Conservation (phyloP, 345 rosid species). For the Murraya koenigii region DNA sequence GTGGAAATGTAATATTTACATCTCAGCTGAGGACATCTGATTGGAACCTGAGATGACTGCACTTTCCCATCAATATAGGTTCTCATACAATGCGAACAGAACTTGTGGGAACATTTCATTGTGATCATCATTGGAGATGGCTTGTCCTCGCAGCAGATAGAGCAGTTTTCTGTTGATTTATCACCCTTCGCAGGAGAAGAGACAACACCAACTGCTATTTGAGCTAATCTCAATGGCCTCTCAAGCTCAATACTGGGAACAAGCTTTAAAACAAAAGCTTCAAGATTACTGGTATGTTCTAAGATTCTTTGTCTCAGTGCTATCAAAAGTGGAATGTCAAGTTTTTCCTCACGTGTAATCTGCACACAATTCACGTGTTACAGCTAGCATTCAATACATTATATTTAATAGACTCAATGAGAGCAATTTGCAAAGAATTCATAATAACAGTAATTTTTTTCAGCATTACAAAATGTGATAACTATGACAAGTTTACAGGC, state of each 20-base stretch:
- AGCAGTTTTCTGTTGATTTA: conserved; percentile 53
- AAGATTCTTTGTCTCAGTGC: conserved; percentile 77
- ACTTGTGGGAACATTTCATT: conserved; percentile 83
- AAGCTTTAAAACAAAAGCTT: conserved; percentile 63
- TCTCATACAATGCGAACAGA: conserved; percentile 95
- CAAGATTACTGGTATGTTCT: conserved; percentile 61
- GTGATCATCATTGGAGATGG: conserved; percentile 69
- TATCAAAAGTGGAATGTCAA: conserved; percentile 60
- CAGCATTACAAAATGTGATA: neutral
- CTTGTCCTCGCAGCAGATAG: conserved; percentile 89
- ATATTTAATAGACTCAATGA: neutral
- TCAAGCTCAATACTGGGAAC: conserved; percentile 54
- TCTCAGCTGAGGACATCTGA: conserved; percentile 81
- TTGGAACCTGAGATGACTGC: conserved; percentile 71
- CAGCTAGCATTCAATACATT: neutral
- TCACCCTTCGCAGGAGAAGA: conserved; percentile 44
- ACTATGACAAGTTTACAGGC: neutral
- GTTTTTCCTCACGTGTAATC: conserved; percentile 56
- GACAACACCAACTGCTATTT: conserved; percentile 75
- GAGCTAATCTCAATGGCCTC: conserved; percentile 65
- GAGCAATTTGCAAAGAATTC: neutral
- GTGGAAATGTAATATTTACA: conserved; percentile 73
- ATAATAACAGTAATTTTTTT: neutral
- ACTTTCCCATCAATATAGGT: conserved; percentile 83
- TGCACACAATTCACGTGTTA: conserved; percentile 29